Evolutionary conservation across 139 green algal genomes (phyloP), one percentile per base, ranked within the genome.

Genomic region (Ettlia oleoabundans): DNA sequence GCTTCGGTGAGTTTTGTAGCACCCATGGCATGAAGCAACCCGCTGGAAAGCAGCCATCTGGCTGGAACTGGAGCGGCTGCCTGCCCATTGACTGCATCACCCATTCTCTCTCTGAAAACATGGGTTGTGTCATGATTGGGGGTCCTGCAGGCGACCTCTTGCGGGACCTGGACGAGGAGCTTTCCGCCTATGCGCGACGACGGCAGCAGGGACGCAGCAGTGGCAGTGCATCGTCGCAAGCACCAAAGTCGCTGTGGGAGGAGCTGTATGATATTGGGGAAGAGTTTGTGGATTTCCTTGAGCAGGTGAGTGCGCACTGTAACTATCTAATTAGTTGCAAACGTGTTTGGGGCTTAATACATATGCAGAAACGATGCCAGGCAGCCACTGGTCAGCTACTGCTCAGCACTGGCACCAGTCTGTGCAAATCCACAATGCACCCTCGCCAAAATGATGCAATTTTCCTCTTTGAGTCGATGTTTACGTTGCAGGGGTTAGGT

Each of bases 261-360:
- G 90, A 94, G 79, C 82, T 94, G 26, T 79, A 79, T 9, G 89
- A 88, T 82, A 76, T 94, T 9, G 90, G 90, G 15, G 89, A 92
- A 76, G 90, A 94, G 68, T 87, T 94, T 66, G 69, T 94, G 53
- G 90, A 94, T 24, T 93, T 93, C 42, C 53, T 94, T 77, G 90
- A 94, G 58, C 62, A 89, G 72, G 79, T 79, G 76, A 15, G 35
- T 82, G 0, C 1, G 9, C 8, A 47, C 26, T 47, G 15, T 22
- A n/a, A 32, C 32, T 24, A 47, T 47, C 9, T 52, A 37, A 32
- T 10, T 4, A 21, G 13, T 42, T 52, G 1, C 22, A 67, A 28
- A 2, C 47, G 41, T 51, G 41, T 5, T 40, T 35, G 10, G 2
- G 2, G 5, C 10, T 28, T 58, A 1, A 10, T 6, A 4, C 67